Base-by-base conservation (phyloP, 345 rosid species). In the Gynandropsis gynandra region DNA sequence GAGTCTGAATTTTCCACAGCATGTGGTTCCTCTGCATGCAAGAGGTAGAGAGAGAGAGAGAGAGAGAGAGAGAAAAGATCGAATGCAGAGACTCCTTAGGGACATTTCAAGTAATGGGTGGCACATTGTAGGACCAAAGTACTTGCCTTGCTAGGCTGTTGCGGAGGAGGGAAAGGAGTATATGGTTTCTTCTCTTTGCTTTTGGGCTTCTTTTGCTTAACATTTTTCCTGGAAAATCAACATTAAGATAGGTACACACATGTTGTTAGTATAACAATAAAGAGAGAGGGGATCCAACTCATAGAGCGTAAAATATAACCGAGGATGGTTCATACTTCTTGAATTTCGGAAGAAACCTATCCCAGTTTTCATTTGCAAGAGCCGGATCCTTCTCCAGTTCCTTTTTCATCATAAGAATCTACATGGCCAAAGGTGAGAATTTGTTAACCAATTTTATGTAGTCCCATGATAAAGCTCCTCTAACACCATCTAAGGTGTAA, bases 381-480 rank as follows among this genome's bases (percentile, higher is more conserved):
- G 79, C 69, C 7, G 95, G 96, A 79, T 85, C 82, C 63, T 79
- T 82, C 55, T 67, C 86, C 39, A 92, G 88, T 63, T 85, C 96
- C 56, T 76, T 92, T 72, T 73, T 92, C 76, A 92, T 61, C 98
- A 92, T 87, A 35, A 92, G 96, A 69, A 60, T 76, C 98, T 92
- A 16, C 64, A 58, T 14, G 47, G 48, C 32, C 46, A 31, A n/a
- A 14, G 9, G 47, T 2, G 32, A 19, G 48, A 50, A 53, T 46
- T 18, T 35, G 35, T 10, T 39, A 56, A 50, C 16, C 21, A 48
- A 51, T 32, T 34, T 29, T 15, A 18, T 18, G 41, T 10, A 39
- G 29, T 38, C 21, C 19, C 52, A 48, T 56, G 51, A 27, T 29
- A 69, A 52, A 64, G 18, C 16, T 21, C 41, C 35, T n/a, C 24